Evolutionary conservation across 169 alveolate genomes (phyloP).

Genomic region (Theileria equi): DNA sequence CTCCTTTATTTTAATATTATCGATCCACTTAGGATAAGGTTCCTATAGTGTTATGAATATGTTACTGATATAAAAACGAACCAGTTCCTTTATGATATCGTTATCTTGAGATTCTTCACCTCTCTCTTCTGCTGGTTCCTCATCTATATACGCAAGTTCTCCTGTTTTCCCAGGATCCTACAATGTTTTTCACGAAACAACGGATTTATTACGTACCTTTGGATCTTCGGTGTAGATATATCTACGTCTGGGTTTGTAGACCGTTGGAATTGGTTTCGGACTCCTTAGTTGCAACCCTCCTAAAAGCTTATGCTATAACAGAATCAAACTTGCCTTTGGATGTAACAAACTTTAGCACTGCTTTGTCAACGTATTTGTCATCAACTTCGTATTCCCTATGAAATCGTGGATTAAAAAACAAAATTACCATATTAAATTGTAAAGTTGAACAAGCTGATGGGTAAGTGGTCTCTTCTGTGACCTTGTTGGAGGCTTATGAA

Average conservation of each 20-base stretch:
- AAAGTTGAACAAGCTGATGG: constrained; percentile 67
- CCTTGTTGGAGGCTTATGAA: constrained; percentile 68
- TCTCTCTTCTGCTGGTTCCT: background rate
- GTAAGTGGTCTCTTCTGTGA: constrained; percentile 73
- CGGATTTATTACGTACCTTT: background rate
- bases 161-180: constrained; percentile 47
- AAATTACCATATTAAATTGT: constrained; percentile 56
- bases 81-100: constrained; percentile 51
- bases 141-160: constrained; percentile 14
- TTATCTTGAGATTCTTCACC: constrained; percentile 35
- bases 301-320: background rate
- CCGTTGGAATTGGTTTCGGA: constrained; percentile 63
- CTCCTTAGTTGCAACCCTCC: constrained; percentile 49
- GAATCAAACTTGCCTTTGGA: constrained; percentile 40
- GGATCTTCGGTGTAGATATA: constrained; percentile 54
- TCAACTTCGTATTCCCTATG: constrained; percentile 57
- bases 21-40: constrained; percentile 42
- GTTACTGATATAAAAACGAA: background rate
- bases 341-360: constrained; percentile 59
- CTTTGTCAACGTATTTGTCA: constrained; percentile 47
- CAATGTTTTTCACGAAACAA: background rate
- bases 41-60: constrained; percentile 12
- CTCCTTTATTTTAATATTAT: constrained; percentile 35
- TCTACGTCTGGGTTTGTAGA: constrained; percentile 56
- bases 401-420: background rate